Percentiles rank a stretch among this genome's conserved stretches.
phyloP scores from a whole-genome alignment of 495 filamentous ascomycete genomes.

The Halenospora varia region DNA sequence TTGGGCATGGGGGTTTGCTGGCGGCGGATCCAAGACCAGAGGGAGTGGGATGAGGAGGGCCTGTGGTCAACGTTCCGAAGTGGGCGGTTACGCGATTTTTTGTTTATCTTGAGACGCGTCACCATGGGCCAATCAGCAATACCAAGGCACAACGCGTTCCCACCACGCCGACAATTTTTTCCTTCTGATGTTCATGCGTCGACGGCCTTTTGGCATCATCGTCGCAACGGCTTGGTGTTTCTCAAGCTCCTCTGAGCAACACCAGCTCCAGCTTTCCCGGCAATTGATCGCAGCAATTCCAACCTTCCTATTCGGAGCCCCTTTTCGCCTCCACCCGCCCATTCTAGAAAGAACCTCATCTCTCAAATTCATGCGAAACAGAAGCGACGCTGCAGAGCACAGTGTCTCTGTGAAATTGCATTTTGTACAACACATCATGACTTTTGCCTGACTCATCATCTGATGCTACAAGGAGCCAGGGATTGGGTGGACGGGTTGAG shows the following conservation, averaged over 20 bases:
- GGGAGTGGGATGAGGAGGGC: too few relatives aligned
- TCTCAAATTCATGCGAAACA: constrained; percentile 1
- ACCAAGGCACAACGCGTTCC: background rate
- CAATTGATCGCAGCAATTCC: background rate
- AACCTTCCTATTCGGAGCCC: background rate
- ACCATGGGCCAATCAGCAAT: background rate
- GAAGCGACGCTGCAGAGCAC: background rate
- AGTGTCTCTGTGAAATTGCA: constrained; percentile 13
- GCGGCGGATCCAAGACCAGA: background rate
- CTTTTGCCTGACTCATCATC: background rate
- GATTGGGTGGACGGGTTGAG: background rate
- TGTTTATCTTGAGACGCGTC: background rate
- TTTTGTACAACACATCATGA: constrained; percentile 26
- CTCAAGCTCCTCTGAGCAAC: background rate
- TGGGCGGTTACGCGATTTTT: background rate
- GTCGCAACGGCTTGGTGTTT: background rate
- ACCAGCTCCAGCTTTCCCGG: background rate
- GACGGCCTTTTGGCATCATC: background rate
- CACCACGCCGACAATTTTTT: background rate
- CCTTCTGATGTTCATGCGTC: background rate
- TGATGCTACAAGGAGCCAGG: background rate
- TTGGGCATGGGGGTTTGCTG: background rate
- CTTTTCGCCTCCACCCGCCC: background rate
- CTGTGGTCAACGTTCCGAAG: background rate
- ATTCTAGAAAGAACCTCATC: background rate